Evolutionary conservation across 805 yeast species (phyloP), one percentile per base, ranked within the genome.

Genomic region (Saturnispora besseyi): DNA sequence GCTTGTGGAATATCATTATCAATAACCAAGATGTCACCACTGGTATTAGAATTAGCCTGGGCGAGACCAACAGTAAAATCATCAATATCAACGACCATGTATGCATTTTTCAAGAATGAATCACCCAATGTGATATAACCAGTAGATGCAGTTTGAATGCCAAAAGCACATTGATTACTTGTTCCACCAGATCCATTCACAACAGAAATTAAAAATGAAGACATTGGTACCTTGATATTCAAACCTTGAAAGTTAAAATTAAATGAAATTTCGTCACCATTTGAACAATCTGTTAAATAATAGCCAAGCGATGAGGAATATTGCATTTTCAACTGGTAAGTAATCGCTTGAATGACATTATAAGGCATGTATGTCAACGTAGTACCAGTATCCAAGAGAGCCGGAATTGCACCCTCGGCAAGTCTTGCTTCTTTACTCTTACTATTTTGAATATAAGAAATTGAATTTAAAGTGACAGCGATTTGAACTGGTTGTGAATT

Each of bases 181-280:
- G 58, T 54, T 9, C 53, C 30, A 5, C 61, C 61, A 4, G 48
- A 11, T 12, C 51, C 44, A 18, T 58, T 51, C 4, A 52, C 29
- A 12, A 65, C 46, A 4, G 48, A 24, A n/a, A 63, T 44, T 37
- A 54, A 44, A 41, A 62, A 63, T 22, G 60, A 51, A 5, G 56
- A 43, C 15, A 78, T 59, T 29, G 87, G 83, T 7, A 76, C 78
- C 13, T 68, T 60, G 51, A 84, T 77, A 9, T 62, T 58, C n/a
- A 71, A 62, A 5, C 87, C 89, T 52, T 79, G 78, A 65, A 84
- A 80, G 56, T 76, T 67, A 56, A 78, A 78, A 37, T 68, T 67
- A 9, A 78, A 53, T 54, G 47, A 47, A n/a, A 51, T 51, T 33
- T 58, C 54, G n/a, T 53, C 52, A 10, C 59, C 56, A 53, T 62